A percentile compares a stretch with the other conserved stretches of the same genome.
Conservation (phyloP, 2,329 filamentous ascomycete genomes). For the Phaeosphaeria sp. region DNA sequence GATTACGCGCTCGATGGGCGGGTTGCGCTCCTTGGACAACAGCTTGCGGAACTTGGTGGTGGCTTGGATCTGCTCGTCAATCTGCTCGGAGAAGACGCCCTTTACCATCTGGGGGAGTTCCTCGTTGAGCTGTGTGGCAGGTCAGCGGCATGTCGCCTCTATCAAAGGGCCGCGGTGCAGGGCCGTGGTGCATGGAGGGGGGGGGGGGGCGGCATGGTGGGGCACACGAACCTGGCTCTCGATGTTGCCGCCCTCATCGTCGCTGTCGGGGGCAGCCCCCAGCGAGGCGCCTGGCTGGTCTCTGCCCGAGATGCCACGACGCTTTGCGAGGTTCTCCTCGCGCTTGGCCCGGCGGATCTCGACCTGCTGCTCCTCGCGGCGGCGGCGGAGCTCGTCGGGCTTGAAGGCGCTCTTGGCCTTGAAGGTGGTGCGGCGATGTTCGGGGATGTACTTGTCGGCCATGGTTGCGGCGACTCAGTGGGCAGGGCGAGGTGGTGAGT, state of each 20-base stretch:
- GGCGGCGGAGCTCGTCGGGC: slow-evolving; percentile 96
- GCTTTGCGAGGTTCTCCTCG: slow-evolving; percentile 98
- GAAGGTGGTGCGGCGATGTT: slow-evolving; percentile 98
- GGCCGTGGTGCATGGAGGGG: background rate
- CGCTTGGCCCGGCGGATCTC: slow-evolving; percentile 99
- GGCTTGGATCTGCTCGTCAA: slow-evolving; percentile 95
- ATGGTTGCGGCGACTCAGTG: slow-evolving; percentile 63
- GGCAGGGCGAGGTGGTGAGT: slow-evolving; percentile 23
- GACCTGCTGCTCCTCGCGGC: slow-evolving; percentile 98
- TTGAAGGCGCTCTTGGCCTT: slow-evolving; percentile 99
- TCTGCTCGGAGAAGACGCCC: slow-evolving; percentile 98
- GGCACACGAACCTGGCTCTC: slow-evolving; percentile 84
- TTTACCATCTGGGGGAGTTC: slow-evolving; percentile 98
- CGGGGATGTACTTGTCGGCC: slow-evolving; percentile 99
- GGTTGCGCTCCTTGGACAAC: slow-evolving; percentile 97
- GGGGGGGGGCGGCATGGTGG: slow-evolving; percentile 17
- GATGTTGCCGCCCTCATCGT: slow-evolving; percentile 93
- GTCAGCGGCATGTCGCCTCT: slow-evolving; percentile 19
- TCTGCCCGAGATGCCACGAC: slow-evolving; percentile 87
- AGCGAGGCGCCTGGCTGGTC: slow-evolving; percentile 78
- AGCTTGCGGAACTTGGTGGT: slow-evolving; percentile 99
- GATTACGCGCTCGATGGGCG: slow-evolving; percentile 98
- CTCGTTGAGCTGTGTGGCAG: slow-evolving; percentile 77
- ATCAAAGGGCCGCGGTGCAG: background rate
- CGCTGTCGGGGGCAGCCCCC: slow-evolving; percentile 90